Conservation (phyloP, 2,329 filamentous ascomycete species). For the Scedosporium minutisporum region DNA sequence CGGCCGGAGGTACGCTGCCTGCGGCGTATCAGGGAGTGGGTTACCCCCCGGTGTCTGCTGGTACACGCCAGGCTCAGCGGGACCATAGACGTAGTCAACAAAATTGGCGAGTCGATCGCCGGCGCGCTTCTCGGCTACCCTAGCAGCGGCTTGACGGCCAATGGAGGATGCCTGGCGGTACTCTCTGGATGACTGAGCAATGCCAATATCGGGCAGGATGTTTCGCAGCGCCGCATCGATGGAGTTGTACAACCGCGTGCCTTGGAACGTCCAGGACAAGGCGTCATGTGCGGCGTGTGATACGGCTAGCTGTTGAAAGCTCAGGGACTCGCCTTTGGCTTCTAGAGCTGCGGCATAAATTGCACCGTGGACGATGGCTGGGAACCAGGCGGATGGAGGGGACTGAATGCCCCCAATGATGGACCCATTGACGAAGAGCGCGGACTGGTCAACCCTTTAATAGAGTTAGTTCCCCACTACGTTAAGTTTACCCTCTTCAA, state of each 20-base stretch:
- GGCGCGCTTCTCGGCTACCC: constrained; percentile 2
- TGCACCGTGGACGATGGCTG: constrained; percentile 3
- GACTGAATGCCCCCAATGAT: neutral
- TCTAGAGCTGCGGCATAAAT: constrained; percentile 2
- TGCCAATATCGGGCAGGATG: constrained; percentile 8
- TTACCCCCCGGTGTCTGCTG: constrained; percentile 3
- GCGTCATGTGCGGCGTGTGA: constrained; percentile 10
- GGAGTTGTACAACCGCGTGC: constrained; percentile 2
- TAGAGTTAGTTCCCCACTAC: neutral
- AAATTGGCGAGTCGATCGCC: constrained; percentile 6
- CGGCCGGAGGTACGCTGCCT: constrained; percentile 6
- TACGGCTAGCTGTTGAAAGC: constrained; percentile 10
- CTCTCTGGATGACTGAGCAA: constrained; percentile 5
- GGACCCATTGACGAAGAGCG: neutral
- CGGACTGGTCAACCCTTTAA: constrained; percentile 2
- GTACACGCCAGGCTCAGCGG: constrained; percentile 6
- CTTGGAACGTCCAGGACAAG: constrained; percentile 9
- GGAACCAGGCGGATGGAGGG: neutral
- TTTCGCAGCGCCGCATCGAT: constrained; percentile 7
- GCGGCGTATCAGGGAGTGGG: constrained; percentile 8
- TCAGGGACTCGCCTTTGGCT: constrained; percentile 6
- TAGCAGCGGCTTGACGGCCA: constrained; percentile 8
- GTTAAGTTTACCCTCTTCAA: neutral
- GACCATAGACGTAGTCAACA: constrained; percentile 7
- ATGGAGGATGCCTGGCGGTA: constrained; percentile 5